Conservation (phyloP, 2,329 filamentous ascomycete species). For the Colletotrichum costaricense region DNA sequence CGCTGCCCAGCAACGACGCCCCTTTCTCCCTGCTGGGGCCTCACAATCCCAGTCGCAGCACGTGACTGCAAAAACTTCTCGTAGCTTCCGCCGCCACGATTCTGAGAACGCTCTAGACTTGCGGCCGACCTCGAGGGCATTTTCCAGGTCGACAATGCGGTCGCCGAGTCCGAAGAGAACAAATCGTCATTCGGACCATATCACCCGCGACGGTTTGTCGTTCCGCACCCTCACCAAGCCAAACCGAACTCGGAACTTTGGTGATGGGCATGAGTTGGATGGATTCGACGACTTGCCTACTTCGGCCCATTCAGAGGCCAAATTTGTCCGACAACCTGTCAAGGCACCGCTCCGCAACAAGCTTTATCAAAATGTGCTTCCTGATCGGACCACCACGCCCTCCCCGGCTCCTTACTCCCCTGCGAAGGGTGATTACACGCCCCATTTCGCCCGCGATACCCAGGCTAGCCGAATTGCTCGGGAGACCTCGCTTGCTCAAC, state of each 20-base stretch:
- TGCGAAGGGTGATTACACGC: constrained; percentile 63
- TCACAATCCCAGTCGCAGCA: constrained; percentile 83
- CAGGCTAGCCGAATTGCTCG: constrained; percentile 73
- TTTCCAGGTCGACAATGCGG: constrained; percentile 68
- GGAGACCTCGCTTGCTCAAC: constrained; percentile 71
- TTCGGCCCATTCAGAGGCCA: constrained; percentile 82
- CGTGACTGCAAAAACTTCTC: constrained; percentile 75
- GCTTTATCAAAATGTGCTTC: constrained; percentile 65
- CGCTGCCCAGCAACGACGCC: constrained; percentile 67
- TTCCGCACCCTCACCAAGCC: constrained; percentile 38
- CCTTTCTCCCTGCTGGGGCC: constrained; percentile 83
- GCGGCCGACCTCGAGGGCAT: constrained; percentile 66
- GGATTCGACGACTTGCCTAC: constrained; percentile 95
- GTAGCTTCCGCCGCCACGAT: constrained; percentile 82
- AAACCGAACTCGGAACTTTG: constrained; percentile 76
- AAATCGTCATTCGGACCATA: constrained; percentile 46
- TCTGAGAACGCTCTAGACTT: constrained; percentile 76
- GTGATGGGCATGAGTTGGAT: constrained; percentile 92
- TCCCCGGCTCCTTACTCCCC: constrained; percentile 70
- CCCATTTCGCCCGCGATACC: constrained; percentile 74
- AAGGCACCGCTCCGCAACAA: constrained; percentile 71
- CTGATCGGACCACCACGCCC: constrained; percentile 64
- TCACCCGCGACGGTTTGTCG: constrained; percentile 35
- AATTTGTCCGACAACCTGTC: constrained; percentile 83
- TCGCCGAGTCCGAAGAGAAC: constrained; percentile 69